Conservation (phyloP, 345 rosid genomes). For the Passiflora organensis region DNA sequence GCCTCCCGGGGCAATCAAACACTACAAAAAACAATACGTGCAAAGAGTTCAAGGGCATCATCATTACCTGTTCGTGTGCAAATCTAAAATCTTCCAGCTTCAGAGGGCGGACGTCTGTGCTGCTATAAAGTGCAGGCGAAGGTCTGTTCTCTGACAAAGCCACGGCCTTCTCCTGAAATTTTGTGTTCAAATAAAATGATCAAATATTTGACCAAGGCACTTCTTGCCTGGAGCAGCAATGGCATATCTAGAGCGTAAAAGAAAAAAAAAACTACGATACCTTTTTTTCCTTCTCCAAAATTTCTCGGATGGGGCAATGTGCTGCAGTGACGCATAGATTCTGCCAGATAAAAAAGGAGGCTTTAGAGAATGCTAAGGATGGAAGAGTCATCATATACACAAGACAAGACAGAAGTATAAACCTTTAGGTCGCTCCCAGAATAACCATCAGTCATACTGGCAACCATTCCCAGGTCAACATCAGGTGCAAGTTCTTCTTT, state of each 20-base stretch:
- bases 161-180: constrained; percentile 56
- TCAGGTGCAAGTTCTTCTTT: constrained; percentile 78
- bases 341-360: constrained; percentile 28
- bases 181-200: neutral
- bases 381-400: neutral
- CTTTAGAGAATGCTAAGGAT: neutral
- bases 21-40: neutral
- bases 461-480: constrained; percentile 75
- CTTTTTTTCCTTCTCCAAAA: constrained; percentile 89
- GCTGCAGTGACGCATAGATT: constrained; percentile 94
- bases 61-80: constrained; percentile 90
- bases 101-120: constrained; percentile 68
- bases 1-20: neutral
- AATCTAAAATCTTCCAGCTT: constrained; percentile 75
- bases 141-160: constrained; percentile 69
- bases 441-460: constrained; percentile 88
- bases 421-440: constrained; percentile 99
- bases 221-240: neutral
- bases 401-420: neutral
- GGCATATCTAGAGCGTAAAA: neutral
- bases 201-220: neutral
- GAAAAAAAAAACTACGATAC: constrained; percentile 22
- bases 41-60: neutral
- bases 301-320: constrained; percentile 92
- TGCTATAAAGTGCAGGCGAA: constrained; percentile 58